A percentile compares a stretch with the other conserved stretches of the same genome.
phyloP scores from a whole-genome alignment of 805 yeast species.

The Saccharomycopsis lassenensis region DNA sequence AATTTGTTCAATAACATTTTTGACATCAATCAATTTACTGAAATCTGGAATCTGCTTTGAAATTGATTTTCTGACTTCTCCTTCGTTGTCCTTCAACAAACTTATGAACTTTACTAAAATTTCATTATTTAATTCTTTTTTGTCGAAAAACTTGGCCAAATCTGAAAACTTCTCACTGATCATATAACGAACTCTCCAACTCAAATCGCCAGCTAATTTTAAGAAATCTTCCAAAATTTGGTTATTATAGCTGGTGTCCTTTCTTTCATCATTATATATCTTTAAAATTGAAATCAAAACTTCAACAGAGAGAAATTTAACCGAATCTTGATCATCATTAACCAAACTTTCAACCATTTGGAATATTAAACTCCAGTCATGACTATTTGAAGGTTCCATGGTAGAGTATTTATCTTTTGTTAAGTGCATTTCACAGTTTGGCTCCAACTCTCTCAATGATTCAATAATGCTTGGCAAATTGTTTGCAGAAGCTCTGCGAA shows the following conservation, averaged over 20 bases:
- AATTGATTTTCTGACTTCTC: constrained; percentile 92
- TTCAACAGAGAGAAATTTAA: constrained; percentile 81
- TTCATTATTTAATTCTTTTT: constrained; percentile 40
- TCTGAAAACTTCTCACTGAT: constrained; percentile 88
- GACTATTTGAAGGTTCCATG: constrained; percentile 37
- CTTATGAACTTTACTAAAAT: constrained; percentile 47
- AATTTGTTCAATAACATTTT: constrained; percentile 50
- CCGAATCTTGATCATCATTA: constrained; percentile 89
- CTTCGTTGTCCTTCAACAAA: constrained; percentile 85
- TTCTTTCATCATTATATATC: constrained; percentile 43
- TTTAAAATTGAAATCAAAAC: constrained; percentile 73
- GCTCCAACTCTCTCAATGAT: constrained; percentile 32
- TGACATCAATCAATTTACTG: constrained; percentile 39
- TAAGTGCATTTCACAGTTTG: constrained; percentile 9
- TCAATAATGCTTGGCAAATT: constrained; percentile 68
- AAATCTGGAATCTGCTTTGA: constrained; percentile 84
- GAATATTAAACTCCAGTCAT: constrained; percentile 69
- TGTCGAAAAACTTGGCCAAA: constrained; percentile 55
- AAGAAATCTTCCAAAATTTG: constrained; percentile 57
- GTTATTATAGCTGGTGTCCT: constrained; percentile 47
- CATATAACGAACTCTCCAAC: constrained; percentile 98
- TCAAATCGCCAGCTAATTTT: constrained; percentile 71
- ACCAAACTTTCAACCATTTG: constrained; percentile 71
- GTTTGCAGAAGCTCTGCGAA: constrained; percentile 86
- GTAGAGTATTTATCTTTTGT: constrained; percentile 12